Base-by-base conservation (phyloP, 2,329 filamentous ascomycete species). In the Karstenula rhodostoma region DNA sequence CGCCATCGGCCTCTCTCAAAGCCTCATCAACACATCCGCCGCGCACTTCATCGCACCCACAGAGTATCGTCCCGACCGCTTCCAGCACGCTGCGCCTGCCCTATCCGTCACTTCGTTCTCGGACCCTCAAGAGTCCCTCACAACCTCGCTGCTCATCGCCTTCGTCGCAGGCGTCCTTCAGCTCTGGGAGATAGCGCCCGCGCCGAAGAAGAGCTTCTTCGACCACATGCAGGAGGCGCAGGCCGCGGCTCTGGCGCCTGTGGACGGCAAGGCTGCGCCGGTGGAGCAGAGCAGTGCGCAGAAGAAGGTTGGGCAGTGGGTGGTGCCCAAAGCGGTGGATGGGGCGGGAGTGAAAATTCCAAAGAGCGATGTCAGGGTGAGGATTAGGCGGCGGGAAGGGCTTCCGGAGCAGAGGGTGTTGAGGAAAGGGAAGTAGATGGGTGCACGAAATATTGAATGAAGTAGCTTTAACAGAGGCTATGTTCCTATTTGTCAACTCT, bases 291-390 rank as follows among this genome's bases (percentile, higher is more conserved):
- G 57, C 25, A 55, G 60, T 43, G 58, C 54, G 17, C 60, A 58
- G 22, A 58, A 61, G 51, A 72, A 66, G 61, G 52, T 44, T 13
- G 76, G 75, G 7, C 76, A 73, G 0, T 87, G 86, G 81, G 77
- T 77, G 19, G 77, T 88, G 46, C 87, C 87, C 0, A 63, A 76
- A 73, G 43, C 80, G 81, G 68, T 79, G 70, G 67, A 81, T 79
- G 63, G 70, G 23, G 82, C 82, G 6, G 82, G 79, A 56, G 82
- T 86, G 15, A 84, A 82, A 66, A 77, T 81, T 58, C 86, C 86
- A 10, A 79, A 73, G 47, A 78, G 78, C 15, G 83, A 87, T 66
- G 75, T 86, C 8, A 81, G 83, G 55, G 87, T 87, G 3, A 83
- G 82, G 71, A 78, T 90, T 55, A 82, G 77, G 54, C 75, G 80